Conservation (phyloP, 495 filamentous ascomycete species). For the Pyrenopolyporus hunteri region DNA sequence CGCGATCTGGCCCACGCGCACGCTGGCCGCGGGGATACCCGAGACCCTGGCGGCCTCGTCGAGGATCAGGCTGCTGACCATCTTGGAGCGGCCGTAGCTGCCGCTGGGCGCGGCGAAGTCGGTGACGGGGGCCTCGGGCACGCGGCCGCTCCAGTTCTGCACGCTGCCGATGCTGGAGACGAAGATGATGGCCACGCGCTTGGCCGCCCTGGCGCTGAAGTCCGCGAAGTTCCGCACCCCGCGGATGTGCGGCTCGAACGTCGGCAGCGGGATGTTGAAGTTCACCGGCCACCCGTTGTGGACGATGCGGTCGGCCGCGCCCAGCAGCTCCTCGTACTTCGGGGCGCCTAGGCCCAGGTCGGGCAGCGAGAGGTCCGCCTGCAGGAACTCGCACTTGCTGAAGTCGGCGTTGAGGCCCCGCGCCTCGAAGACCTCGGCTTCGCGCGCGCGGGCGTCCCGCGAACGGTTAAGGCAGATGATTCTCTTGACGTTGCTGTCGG, state of each 20-base stretch:
- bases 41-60: conserved; percentile 44
- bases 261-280: conserved; percentile 61
- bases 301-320: conserved; percentile 47
- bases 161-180: conserved; percentile 53
- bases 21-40: conserved; percentile 48
- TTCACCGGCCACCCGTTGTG: conserved; percentile 69
- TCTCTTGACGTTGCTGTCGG: conserved; percentile 45
- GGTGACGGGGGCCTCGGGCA: conserved; percentile 51
- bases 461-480: conserved; percentile 63
- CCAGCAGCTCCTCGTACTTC: conserved; percentile 45
- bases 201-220: conserved; percentile 44
- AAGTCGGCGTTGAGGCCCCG: conserved; percentile 50
- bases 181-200: conserved; percentile 50
- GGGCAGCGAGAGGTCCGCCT: conserved; percentile 13
- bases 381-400: conserved; percentile 18
- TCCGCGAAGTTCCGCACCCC: conserved; percentile 55
- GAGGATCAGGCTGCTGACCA: conserved; percentile 57
- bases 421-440: conserved; percentile 41
- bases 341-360: conserved; percentile 13
- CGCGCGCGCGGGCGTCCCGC: background rate
- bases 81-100: conserved; percentile 64
- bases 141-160: conserved; percentile 34
- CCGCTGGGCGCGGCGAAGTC: conserved; percentile 43
- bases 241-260: conserved; percentile 58
- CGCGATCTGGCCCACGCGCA: conserved; percentile 63